Evolutionary conservation across 345 rosid genomes (phyloP), one percentile per base, ranked within the genome.

Genomic region (Alliaria petiolata): DNA sequence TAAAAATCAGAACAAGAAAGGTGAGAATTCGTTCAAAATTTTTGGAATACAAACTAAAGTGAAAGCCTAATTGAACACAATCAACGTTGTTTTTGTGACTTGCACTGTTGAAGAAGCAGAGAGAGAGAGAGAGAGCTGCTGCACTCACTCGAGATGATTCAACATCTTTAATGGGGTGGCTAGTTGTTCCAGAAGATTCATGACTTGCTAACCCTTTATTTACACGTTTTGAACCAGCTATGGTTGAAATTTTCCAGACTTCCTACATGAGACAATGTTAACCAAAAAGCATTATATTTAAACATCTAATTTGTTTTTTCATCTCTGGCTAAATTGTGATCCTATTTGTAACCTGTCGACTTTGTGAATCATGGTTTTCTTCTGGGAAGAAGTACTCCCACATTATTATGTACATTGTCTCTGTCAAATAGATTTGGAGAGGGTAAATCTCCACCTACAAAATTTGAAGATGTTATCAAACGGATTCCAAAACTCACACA

Each of bases 381-480:
- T 86, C 93, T 16, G 96, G 96, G 72, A 93, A 93, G 74, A 93
- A 85, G 79, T 93, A 93, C 57, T 77, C 90, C 97, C 97, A 93
- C 93, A 93, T 90, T 91, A 86, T 90, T 81, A 85, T 81, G 80
- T 93, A 90, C 96, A 90, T 88, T 16, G 85, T 78, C 80, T 93
- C 98, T 3, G 93, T 89, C 96, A 93, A 84, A 80, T 90, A 89
- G 62, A 93, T 93, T 83, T 83, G 87, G 12, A 93, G 92, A 46
- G 98, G 98, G 63, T 90, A 93, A 71, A 93, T 93, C 76, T 90
- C 96, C 30, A 93, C 98, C 98, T 93, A 79, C 74, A 65, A 25
- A 0, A 45, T 40, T 19, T 39, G 47, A 16, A 40, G 19, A 3
- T 1, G 42, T 17, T 56, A 69, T 56, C 43, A 43, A 34, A 69